Base-by-base conservation (phyloP, 441 rosid species). In the Gossypium aridum region DNA sequence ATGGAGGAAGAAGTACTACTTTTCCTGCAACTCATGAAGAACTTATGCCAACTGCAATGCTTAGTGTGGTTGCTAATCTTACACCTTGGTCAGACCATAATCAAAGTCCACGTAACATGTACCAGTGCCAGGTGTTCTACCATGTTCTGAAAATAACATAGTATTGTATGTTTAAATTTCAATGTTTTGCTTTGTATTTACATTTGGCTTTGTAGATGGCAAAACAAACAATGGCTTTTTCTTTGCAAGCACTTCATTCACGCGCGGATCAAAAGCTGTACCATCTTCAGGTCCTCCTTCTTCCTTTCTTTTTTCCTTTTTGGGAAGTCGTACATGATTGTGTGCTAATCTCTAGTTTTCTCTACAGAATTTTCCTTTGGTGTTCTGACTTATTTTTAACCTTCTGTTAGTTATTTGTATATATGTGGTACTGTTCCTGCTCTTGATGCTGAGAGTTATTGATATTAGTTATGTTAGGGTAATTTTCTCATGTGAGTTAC, bases 41-140 rank as follows among this genome's bases (percentile, higher is more conserved):
- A 87, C 87, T 90, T 80, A 91, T 88, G 85, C 98, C 98, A 70
- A 93, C 97, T 73, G 91, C 86, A 74, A 96, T 96, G 96, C 92
- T 96, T n/a, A 93, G 99, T 82, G 91, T 92, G 79, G 94, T 96
- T 78, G 98, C 97, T 85, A 96, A 91, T 86, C 98, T 96, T 70
- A 96, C 99, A 73, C 99, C 99, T 70, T 96, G 96, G 92, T 96
- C 99, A 4, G 96, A 96, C 83, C 99, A 96, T 85, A 96, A 96
- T 86, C 99, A 96, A 83, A 96, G 99, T 78, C 99, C 99, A 10
- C 88, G 97, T 47, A 96, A 96, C 78, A 96, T 96, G 99, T 96
- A 96, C 77, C 98, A 93, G 88, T 93, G 98, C 76, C 97, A 92
- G 97, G 98, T 96, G 64, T 64, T 62, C 74, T 60, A 31, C 23